A percentile compares a stretch with the other conserved stretches of the same genome.
These are phyloP conservation scores for Dactylorhiza incarnata DNA, from an alignment of 106 monocot genomes.

Conservation along the genomic window DNA sequence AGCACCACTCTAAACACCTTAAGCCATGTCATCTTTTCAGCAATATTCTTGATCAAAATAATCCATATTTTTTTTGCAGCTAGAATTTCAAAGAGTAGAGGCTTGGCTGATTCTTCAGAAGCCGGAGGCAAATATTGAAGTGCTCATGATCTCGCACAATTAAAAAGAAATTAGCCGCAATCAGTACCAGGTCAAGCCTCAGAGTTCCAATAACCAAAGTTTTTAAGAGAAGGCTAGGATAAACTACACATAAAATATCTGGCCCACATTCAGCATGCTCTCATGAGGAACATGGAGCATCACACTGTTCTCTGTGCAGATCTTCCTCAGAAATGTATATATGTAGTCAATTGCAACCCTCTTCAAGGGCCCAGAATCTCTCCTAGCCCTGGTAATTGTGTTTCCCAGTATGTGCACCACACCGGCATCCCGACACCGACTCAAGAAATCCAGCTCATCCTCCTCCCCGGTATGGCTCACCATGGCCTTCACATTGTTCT, in stretches of 20 bases:
- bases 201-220: not conserved
- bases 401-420: constrained; percentile 88
- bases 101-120: not conserved
- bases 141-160: too few species aligned
- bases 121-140: not conserved
- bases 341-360: constrained; percentile 55
- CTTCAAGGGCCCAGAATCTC: constrained; percentile 50
- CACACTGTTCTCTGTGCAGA: constrained; percentile 82
- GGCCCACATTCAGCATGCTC: constrained; percentile 80
- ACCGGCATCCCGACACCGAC: constrained; percentile 56
- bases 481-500: constrained; percentile 7
- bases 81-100: not conserved
- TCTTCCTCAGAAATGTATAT: constrained; percentile 67
- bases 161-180: too few species aligned
- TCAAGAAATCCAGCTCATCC: constrained; percentile 73
- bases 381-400: constrained; percentile 52
- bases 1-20: too few species aligned
- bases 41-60: not conserved
- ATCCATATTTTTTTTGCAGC: not conserved
- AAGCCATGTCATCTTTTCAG: not conserved
- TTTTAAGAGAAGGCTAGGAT: not conserved
- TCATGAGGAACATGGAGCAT: constrained; percentile 82
- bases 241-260: constrained; percentile 70
- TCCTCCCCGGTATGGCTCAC: constrained; percentile 17
- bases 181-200: not conserved